phyloP scores from a whole-genome alignment of 2,329 filamentous ascomycete species.

The Pleomassaria siparia region DNA sequence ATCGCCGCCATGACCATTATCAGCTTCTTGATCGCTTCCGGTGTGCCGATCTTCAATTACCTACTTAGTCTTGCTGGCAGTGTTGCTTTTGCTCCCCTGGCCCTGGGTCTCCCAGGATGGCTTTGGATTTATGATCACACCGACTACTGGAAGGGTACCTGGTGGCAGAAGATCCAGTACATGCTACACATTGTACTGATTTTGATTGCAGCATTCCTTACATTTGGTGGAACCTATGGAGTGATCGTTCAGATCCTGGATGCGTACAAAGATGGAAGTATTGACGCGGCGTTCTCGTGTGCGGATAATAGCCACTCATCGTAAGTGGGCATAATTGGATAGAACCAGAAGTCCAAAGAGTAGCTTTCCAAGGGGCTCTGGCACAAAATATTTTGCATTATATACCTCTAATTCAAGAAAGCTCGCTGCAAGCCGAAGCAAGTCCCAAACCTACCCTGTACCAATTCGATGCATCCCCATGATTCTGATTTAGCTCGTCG shows the following conservation, averaged over 20 bases:
- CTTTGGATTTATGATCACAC: slow-evolving; percentile 48
- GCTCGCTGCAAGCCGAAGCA: too few species aligned
- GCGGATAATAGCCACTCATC: slow-evolving; percentile 36
- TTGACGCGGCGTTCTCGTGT: slow-evolving; percentile 41
- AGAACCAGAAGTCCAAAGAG: too few species aligned
- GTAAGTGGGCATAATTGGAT: too few species aligned
- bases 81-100: slow-evolving; percentile 55
- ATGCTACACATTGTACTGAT: background rate
- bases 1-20: slow-evolving; percentile 47
- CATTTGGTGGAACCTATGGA: slow-evolving; percentile 53
- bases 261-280: slow-evolving; percentile 52
- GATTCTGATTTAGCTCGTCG: too few species aligned
- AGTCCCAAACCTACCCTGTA: too few species aligned
- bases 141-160: background rate
- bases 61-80: slow-evolving; percentile 53
- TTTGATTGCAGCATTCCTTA: slow-evolving; percentile 43
- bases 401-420: too few species aligned
- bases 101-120: slow-evolving; percentile 51
- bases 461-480: too few species aligned
- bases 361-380: too few species aligned
- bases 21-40: slow-evolving; percentile 55
- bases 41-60: slow-evolving; percentile 59
- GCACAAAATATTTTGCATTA: too few species aligned
- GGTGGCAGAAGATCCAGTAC: background rate
- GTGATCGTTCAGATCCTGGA: slow-evolving; percentile 55